Evolutionary conservation across 345 rosid species (phyloP), one percentile per base, ranked within the genome.

Genomic region (Citrus mangshanensis): DNA sequence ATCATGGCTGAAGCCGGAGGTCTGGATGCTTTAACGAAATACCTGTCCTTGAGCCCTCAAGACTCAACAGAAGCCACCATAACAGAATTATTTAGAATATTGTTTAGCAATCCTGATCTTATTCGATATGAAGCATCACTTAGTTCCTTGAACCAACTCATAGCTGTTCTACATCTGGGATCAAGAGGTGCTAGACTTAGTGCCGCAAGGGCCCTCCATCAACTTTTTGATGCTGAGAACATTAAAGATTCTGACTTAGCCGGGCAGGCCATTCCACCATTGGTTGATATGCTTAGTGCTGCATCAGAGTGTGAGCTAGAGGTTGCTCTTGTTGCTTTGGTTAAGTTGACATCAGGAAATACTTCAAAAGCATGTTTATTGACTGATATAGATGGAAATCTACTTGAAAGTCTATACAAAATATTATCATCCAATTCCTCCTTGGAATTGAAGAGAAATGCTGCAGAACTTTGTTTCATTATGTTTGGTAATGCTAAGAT

Each of bases 1-100:
- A 74, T 89, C 34, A 89, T 92, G 93, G 95, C 89, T 73, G 98
- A 95, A 87, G 92, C 94, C 81, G 98, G 98, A 84, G 97, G 94
- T 77, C 80, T 95, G 21, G 98, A 95, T 83, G 97, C 97, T 70
- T 83, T 95, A 67, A 85, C 98, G 6, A 91, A 86, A 81, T 93
- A 90, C 82, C 86, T 95, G 65, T 93, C 98, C 66, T 84, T 85
- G 83, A 87, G 95, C 84, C 94, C 97, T 76, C 93, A 89, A 80
- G 97, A 95, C 86, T 89, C 93, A 60, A 92, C 91, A 7, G 98
- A 93, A 86, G 90, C 89, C 70, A 69, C 89, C 38, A 88, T 92
- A 87, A 76, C 91, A 72, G 97, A 95, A 77, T 81, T 95, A 70
- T 82, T 95, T 75, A 86, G 95, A 68, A 87, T 92, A 68, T 77